Conservation (phyloP, 2,329 filamentous ascomycete species). For the Ceratocystis eucalypticola region DNA sequence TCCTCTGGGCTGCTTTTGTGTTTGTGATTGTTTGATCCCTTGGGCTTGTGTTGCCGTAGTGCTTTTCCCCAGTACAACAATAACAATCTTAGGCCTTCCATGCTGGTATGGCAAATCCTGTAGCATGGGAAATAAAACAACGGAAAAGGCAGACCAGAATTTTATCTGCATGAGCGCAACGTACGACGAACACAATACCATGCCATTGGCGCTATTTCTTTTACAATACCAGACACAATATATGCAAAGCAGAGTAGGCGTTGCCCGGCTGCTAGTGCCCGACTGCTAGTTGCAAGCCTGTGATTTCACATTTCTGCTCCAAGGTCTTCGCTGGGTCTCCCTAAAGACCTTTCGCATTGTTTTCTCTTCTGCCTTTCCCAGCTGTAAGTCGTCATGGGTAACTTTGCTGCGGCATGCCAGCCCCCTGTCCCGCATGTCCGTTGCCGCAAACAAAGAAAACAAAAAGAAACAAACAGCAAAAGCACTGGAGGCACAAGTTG, state of each 20-base stretch:
- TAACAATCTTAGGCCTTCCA: background rate
- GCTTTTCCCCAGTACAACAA: background rate
- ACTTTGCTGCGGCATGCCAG: background rate
- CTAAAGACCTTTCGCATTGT: conserved; percentile 3
- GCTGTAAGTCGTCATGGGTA: background rate
- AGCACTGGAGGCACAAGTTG: background rate
- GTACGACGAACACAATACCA: background rate
- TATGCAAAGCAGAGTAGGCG: background rate
- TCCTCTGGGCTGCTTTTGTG: background rate
- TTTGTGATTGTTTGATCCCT: background rate
- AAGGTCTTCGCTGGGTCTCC: background rate
- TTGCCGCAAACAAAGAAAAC: background rate
- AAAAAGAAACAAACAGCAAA: background rate
- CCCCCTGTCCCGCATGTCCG: background rate
- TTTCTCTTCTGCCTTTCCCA: background rate
- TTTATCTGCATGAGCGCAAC: background rate
- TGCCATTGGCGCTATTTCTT: background rate
- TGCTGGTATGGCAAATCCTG: background rate
- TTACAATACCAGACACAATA: background rate
- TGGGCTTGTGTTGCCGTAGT: background rate
- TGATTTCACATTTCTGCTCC: background rate
- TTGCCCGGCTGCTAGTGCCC: background rate
- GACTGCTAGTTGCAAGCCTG: background rate
- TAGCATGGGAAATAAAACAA: background rate
- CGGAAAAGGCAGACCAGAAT: background rate